A percentile compares a stretch with the other conserved stretches of the same genome.
Evolutionary conservation across 2,329 filamentous ascomycete genomes (phyloP).

Genomic region (Tetracladium maxilliforme): DNA sequence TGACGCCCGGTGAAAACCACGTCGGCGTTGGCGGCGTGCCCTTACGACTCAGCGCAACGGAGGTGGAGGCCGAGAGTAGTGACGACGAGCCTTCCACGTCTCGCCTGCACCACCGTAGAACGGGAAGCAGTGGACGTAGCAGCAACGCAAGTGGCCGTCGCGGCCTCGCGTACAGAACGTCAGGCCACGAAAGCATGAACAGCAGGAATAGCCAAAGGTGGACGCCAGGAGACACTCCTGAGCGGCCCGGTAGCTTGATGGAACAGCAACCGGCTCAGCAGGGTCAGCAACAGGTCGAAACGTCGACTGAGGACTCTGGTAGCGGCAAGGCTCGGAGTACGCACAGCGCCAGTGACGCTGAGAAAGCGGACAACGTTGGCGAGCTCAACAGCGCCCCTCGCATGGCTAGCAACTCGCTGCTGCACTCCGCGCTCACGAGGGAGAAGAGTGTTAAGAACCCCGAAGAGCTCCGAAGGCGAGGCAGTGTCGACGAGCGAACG

Average conservation of each 20-base stretch:
- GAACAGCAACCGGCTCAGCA: too few relatives aligned
- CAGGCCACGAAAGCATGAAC: too few relatives aligned
- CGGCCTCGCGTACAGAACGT: constrained; percentile 32
- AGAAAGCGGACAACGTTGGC: constrained; percentile 44
- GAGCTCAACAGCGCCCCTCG: constrained; percentile 33
- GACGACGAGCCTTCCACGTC: constrained; percentile 51
- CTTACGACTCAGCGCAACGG: constrained; percentile 82
- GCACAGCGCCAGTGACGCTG: constrained; percentile 42
- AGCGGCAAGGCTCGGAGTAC: constrained; percentile 32
- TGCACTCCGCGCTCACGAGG: constrained; percentile 41
- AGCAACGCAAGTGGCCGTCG: constrained; percentile 36
- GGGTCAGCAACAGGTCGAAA: too few relatives aligned
- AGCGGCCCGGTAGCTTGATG: too few relatives aligned
- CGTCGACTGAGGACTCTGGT: too few relatives aligned
- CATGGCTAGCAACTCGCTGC: constrained; percentile 41
- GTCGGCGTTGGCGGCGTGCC: constrained; percentile 66
- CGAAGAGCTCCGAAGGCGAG: constrained; percentile 60
- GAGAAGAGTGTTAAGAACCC: constrained; percentile 52
- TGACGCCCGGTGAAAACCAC: constrained; percentile 59
- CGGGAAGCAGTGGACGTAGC: too few relatives aligned
- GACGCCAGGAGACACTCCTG: too few relatives aligned
- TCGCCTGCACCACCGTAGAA: constrained; percentile 50
- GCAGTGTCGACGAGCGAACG: constrained; percentile 73
- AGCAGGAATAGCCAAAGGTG: too few relatives aligned
- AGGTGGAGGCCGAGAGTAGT: constrained; percentile 79